phyloP scores from a whole-genome alignment of 1,284 basidiomycete species.

The Schizopora paradoxa region DNA sequence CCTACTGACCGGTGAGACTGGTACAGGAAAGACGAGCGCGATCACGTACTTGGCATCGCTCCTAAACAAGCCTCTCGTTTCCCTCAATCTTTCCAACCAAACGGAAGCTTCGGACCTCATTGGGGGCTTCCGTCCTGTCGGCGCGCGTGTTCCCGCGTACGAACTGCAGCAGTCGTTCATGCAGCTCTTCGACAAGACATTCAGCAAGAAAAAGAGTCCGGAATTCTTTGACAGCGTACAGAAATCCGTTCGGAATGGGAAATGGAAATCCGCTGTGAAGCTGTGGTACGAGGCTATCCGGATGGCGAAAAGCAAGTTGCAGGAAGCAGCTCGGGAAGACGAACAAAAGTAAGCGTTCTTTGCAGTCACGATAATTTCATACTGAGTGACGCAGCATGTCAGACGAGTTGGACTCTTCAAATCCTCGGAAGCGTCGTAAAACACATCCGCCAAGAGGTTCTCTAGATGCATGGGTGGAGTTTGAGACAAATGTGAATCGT shows the following conservation, averaged over 20 bases:
- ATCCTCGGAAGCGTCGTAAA: constrained; percentile 73
- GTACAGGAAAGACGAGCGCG: constrained; percentile 95
- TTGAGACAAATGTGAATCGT: constrained; percentile 67
- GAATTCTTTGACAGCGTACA: constrained; percentile 82
- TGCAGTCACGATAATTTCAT: not conserved
- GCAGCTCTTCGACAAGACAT: constrained; percentile 83
- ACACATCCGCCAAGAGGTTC: no score
- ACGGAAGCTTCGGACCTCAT: constrained; percentile 94
- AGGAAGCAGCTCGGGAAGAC: constrained; percentile 37
- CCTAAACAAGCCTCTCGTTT: constrained; percentile 75
- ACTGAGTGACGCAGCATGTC: constrained; percentile 15
- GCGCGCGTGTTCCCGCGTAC: constrained; percentile 75
- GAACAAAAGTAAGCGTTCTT: constrained; percentile 36
- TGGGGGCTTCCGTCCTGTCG: constrained; percentile 94
- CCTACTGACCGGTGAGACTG: constrained; percentile 95
- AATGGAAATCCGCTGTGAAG: constrained; percentile 81
- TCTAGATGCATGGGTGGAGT: constrained; percentile 63
- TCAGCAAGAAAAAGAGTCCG: constrained; percentile 87
- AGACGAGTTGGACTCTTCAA: constrained; percentile 32
- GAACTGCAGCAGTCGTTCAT: constrained; percentile 75
- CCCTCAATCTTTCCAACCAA: constrained; percentile 94
- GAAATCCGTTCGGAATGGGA: constrained; percentile 77
- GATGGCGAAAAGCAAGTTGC: constrained; percentile 62
- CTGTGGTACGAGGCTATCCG: constrained; percentile 81
- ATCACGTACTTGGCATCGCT: constrained; percentile 84